Conservation (phyloP, 2,329 filamentous ascomycete genomes). For the Zymoseptoria pseudotritici region DNA sequence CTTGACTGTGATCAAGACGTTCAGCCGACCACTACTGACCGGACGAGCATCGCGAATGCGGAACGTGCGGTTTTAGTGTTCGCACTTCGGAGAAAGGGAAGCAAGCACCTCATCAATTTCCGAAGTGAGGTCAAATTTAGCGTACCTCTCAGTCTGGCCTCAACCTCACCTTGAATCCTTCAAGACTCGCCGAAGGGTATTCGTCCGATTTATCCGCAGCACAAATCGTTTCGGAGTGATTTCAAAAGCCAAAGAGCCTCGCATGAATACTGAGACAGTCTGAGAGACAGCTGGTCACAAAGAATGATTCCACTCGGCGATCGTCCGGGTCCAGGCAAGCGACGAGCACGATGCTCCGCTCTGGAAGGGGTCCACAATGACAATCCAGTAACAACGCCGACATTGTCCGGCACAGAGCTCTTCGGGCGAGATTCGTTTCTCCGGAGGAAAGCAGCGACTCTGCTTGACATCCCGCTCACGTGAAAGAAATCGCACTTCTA, state of each 20-base stretch:
- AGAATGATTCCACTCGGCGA: neutral
- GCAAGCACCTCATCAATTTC: neutral
- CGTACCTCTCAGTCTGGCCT: neutral
- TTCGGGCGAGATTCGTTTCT: neutral
- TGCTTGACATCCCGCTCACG: neutral
- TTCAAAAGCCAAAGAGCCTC: no score
- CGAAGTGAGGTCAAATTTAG: neutral
- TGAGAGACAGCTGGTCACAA: neutral
- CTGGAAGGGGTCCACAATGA: neutral
- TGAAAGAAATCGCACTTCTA: neutral
- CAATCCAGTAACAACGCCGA: neutral
- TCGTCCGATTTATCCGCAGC: no score
- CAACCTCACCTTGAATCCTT: neutral
- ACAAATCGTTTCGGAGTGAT: no score
- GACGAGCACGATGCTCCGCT: neutral
- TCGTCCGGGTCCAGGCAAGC: neutral
- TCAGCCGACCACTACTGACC: no score
- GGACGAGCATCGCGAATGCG: no score
- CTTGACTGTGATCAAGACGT: no score
- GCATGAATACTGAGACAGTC: no score
- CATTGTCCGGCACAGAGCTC: neutral
- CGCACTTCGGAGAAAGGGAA: neutral
- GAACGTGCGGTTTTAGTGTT: neutral
- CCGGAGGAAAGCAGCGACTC: neutral
- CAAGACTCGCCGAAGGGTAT: neutral